These are phyloP conservation scores for Fusarium temperatum DNA, from an alignment of 2,329 filamentous ascomycete species.

Conservation along the genomic window DNA sequence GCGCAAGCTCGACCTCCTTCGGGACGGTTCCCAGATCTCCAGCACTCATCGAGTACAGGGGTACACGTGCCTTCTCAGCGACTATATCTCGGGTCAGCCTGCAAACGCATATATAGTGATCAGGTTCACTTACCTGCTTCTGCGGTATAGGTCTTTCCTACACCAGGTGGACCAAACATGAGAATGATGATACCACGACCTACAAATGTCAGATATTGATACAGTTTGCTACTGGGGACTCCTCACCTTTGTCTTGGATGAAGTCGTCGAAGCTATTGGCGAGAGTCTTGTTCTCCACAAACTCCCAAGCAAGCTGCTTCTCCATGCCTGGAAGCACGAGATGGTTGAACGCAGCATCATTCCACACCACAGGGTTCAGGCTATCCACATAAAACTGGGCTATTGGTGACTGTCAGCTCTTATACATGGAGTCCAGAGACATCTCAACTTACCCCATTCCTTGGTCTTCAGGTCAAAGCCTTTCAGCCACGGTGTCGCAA, in stretches of 20 bases:
- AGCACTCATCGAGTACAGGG: constrained; percentile 52
- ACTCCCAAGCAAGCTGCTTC: constrained; percentile 52
- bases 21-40: constrained; percentile 51
- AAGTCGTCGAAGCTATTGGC: constrained; percentile 47
- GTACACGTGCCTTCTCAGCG: constrained; percentile 50
- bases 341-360: constrained; percentile 49
- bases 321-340: constrained; percentile 49
- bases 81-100: constrained; percentile 26
- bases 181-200: constrained; percentile 56
- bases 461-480: constrained; percentile 51
- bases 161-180: constrained; percentile 55
- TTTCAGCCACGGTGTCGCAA: constrained; percentile 50
- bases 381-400: neutral
- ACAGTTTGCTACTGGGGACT: accelerated
- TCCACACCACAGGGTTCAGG: constrained; percentile 40
- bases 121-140: constrained; percentile 28
- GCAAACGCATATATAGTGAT: accelerated
- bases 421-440: neutral
- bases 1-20: constrained; percentile 45
- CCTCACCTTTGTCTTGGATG: constrained; percentile 45
- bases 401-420: neutral
- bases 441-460: constrained; percentile 5
- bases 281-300: constrained; percentile 49
- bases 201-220: neutral
- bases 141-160: constrained; percentile 58